Conservation (phyloP, 108 stramenopile species). For the Pseudonitzschia pungens region DNA sequence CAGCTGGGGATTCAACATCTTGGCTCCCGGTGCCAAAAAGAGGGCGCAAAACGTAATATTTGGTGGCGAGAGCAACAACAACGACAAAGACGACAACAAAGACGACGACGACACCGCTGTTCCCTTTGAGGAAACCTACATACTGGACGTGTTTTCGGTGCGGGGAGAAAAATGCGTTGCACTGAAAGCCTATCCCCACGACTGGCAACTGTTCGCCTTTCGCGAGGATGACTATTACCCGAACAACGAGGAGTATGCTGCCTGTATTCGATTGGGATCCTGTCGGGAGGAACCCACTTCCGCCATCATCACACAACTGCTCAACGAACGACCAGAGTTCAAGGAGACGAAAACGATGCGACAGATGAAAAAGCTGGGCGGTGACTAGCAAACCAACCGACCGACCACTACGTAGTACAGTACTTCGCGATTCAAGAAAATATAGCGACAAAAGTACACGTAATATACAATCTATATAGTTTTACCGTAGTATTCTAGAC, state of each 20-base stretch:
- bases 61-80: constrained; percentile 20
- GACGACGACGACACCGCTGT: constrained; percentile 33
- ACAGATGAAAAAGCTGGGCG: constrained; percentile 53
- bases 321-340: constrained; percentile 70
- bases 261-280: constrained; percentile 60
- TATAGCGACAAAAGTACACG: too few species aligned
- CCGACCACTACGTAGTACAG: neutral
- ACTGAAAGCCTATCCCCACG: constrained; percentile 80
- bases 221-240: constrained; percentile 62
- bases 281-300: constrained; percentile 65
- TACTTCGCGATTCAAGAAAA: neutral
- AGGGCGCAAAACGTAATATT: constrained; percentile 68
- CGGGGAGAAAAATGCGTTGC: constrained; percentile 83
- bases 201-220: constrained; percentile 88
- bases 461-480: too few species aligned
- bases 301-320: constrained; percentile 51
- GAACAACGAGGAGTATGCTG: constrained; percentile 31
- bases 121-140: constrained; percentile 73
- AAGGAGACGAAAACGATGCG: constrained; percentile 80
- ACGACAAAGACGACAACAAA: constrained; percentile 21
- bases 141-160: constrained; percentile 50
- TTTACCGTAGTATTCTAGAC: too few species aligned
- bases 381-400: neutral
- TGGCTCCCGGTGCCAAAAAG: constrained; percentile 73
- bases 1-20: constrained; percentile 79